phyloP scores from a whole-genome alignment of 768 basidiomycete genomes.

The Suillus hirtellus region DNA sequence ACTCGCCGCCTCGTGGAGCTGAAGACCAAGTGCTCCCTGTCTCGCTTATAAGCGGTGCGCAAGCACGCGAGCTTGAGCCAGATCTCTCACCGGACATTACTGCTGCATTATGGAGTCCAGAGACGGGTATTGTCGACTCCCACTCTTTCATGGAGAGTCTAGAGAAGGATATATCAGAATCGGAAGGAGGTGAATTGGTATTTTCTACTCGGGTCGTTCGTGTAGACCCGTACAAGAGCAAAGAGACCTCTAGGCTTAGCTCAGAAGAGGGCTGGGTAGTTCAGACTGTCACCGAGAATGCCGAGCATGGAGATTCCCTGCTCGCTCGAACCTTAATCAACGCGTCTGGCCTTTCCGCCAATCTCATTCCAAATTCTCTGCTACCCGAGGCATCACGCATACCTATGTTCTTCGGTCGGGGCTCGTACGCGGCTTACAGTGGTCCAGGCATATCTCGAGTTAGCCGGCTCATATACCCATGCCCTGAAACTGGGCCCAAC shows the following conservation, averaged over 20 bases:
- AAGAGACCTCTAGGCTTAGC: slow-evolving; percentile 27
- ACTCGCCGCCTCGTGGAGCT: slow-evolving; percentile 31
- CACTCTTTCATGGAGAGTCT: slow-evolving; percentile 82
- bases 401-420: slow-evolving; percentile 78
- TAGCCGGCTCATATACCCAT: slow-evolving; percentile 87
- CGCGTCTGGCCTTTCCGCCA: slow-evolving; percentile 73
- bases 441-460: slow-evolving; percentile 73
- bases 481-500: slow-evolving; percentile 63
- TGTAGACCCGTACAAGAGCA: slow-evolving; percentile 61
- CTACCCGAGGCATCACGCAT: slow-evolving; percentile 57
- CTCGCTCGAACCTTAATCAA: slow-evolving; percentile 80
- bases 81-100: slow-evolving; percentile 71
- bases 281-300: slow-evolving; percentile 64
- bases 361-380: slow-evolving; percentile 70
- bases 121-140: slow-evolving; percentile 90
- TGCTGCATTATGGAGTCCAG: slow-evolving; percentile 76
- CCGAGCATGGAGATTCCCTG: slow-evolving; percentile 57
- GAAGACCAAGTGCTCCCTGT: slow-evolving; percentile 54
- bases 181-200: slow-evolving; percentile 67
- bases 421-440: slow-evolving; percentile 86
- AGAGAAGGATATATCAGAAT: slow-evolving; percentile 77
- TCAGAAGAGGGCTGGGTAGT: slow-evolving; percentile 83
- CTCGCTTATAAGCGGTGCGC: slow-evolving; percentile 62
- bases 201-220: slow-evolving; percentile 83
- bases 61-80: slow-evolving; percentile 78